These are phyloP conservation scores for Yamadazyma sp. DNA, from an alignment of 1,139 yeast genomes.

Conservation along the genomic window DNA sequence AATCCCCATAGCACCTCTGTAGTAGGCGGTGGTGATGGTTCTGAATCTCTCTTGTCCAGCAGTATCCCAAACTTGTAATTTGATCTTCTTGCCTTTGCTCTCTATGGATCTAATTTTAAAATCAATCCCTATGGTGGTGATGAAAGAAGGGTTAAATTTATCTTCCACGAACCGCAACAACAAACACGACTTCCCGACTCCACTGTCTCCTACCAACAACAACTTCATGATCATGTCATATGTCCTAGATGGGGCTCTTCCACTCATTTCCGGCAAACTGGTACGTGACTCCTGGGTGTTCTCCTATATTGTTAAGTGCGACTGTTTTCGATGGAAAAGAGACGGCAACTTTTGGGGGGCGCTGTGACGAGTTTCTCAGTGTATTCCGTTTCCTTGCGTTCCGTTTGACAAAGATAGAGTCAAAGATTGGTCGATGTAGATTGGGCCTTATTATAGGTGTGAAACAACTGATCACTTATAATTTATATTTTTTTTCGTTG, in stretches of 20 bases:
- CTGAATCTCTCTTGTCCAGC: constrained; percentile 99
- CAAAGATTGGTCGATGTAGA: too few species aligned
- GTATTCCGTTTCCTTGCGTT: too few species aligned
- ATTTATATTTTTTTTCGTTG: neutral
- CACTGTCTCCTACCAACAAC: constrained; percentile 93
- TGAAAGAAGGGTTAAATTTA: constrained; percentile 92
- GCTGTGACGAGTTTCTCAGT: too few species aligned
- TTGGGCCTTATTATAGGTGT: too few species aligned
- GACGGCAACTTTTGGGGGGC: too few species aligned
- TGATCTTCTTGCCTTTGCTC: constrained; percentile 87
- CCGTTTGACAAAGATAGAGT: too few species aligned
- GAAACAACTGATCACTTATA: neutral
- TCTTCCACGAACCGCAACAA: constrained; percentile 94
- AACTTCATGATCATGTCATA: constrained; percentile 95
- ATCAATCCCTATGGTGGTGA: constrained; percentile 97
- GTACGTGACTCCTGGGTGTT: too few species aligned
- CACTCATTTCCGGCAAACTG: constrained; percentile 51
- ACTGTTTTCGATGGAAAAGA: too few species aligned
- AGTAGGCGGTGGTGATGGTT: constrained; percentile 96
- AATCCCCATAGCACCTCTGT: constrained; percentile 99
- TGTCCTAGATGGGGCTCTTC: constrained; percentile 70
- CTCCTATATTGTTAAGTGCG: too few species aligned
- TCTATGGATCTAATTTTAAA: constrained; percentile 97
- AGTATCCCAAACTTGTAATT: constrained; percentile 97
- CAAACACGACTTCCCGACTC: constrained; percentile 95